A percentile compares a stretch with the other conserved stretches of the same genome.
These are phyloP conservation scores for Citrullus amarus DNA, from an alignment of 306 rosid genomes.

Conservation along the genomic window DNA sequence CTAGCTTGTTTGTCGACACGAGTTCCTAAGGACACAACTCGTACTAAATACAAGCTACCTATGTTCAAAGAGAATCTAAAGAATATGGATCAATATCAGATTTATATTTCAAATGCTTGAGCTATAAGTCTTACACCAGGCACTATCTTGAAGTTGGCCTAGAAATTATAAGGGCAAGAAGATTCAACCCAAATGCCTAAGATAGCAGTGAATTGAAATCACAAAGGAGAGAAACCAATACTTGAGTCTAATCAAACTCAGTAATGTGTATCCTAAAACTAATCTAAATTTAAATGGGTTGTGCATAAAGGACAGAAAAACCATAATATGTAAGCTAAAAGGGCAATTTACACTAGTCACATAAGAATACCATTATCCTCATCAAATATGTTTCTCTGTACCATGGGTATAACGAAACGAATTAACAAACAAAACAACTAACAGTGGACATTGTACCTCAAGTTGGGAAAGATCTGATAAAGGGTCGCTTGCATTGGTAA, in stretches of 20 bases:
- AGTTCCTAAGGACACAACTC: not conserved
- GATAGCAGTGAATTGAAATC: not conserved
- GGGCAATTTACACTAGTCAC: not conserved
- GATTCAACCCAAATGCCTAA: not conserved
- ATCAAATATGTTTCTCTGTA: not conserved
- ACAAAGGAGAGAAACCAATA: not conserved
- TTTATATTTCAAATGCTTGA: not conserved
- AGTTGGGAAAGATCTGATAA: slow-evolving; percentile 86
- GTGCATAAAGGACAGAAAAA: not conserved
- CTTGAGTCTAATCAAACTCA: not conserved
- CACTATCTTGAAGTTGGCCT: not conserved
- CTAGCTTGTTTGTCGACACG: slow-evolving; percentile 1
- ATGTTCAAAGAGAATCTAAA: not conserved
- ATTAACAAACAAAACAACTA: not conserved
- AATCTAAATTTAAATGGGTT: not conserved
- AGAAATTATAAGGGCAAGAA: not conserved
- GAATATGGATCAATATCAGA: not conserved
- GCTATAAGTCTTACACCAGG: not conserved
- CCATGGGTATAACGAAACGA: not conserved
- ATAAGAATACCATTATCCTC: not conserved
- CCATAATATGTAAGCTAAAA: not conserved
- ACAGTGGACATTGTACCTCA: slow-evolving; percentile 40
- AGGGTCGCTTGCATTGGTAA: slow-evolving; percentile 35
- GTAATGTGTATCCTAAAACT: not conserved
- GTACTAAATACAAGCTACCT: not conserved